Base-by-base conservation (phyloP, 108 stramenopile species). In the Bacterosira constricta region DNA sequence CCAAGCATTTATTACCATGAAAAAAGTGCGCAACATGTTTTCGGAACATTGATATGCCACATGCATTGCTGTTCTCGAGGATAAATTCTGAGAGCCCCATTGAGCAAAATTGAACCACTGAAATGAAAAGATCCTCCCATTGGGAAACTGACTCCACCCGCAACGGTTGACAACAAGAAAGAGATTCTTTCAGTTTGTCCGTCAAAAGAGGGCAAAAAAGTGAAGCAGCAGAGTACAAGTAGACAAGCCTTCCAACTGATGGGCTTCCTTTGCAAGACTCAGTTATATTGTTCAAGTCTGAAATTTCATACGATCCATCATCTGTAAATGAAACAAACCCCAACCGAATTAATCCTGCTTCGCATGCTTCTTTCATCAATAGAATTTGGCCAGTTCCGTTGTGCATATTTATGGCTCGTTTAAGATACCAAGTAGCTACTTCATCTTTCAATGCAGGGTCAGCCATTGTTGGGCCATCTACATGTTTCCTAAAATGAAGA, bases 401-500 rank as follows among this genome's bases (percentile, higher is more conserved):
- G 18, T 83, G 78, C 35, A 74, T 66, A 27, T 42, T 15, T 23
- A 79, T 69, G 35, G 73, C 77, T 32, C 80, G 65, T 21, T 55
- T 66, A 20, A 85, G 51, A 69, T 85, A 86, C 85, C 83, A 88
- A 6, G 31, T 20, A 0, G 60, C 63, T n/a, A 82, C 55, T 37
- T 80, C 71, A 18, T 62, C 71, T 39, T 44, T 67, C 25, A 60
- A 36, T 2, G 52, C 11, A 35, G 29, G 1, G 47, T 42, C n/a
- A 4, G 12, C 53, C 2, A 25, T 25, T 57, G n/a, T 26, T n/a
- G n/a, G n/a, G n/a, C n/a, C n/a, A 41, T 3, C 13, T 25, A 29
- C 6, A 11, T 32, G 7, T n/a, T 51, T 31, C 20, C 41, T 37
- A 25, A 26, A 57, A 56, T 68, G 7, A 10, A 20, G 30, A 11